Percentiles rank a stretch among this genome's conserved stretches.
These are phyloP conservation scores for Citrus glauca DNA, from an alignment of 345 rosid genomes.

Conservation along the genomic window DNA sequence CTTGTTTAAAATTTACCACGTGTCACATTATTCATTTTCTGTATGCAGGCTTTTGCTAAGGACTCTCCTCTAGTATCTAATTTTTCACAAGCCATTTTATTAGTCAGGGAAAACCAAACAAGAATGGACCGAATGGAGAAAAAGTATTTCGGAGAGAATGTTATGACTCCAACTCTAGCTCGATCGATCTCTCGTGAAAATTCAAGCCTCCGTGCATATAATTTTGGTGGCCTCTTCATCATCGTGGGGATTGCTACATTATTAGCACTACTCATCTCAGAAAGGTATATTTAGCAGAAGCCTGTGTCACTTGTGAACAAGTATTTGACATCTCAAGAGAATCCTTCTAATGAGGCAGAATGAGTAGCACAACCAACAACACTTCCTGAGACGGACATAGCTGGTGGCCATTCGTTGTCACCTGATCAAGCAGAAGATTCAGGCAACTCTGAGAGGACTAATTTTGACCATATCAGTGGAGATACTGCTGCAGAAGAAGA, in stretches of 20 bases:
- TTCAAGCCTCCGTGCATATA: conserved; percentile 9
- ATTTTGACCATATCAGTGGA: background rate
- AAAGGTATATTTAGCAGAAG: background rate
- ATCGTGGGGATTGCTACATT: conserved; percentile 8
- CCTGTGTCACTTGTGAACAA: background rate
- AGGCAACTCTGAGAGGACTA: background rate
- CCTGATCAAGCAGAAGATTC: background rate
- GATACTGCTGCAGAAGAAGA: background rate
- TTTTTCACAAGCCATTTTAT: conserved; percentile 18
- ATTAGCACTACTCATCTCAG: conserved; percentile 8
- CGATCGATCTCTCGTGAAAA: background rate
- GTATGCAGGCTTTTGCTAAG: conserved; percentile 16
- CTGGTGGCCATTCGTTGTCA: background rate
- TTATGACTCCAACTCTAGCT: background rate
- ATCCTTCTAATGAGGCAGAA: background rate
- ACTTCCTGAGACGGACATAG: background rate
- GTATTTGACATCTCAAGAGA: background rate
- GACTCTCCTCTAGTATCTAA: conserved; percentile 14
- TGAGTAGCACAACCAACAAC: background rate
- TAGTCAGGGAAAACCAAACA: background rate
- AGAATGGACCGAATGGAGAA: background rate
- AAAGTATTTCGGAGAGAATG: background rate
- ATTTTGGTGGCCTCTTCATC: conserved; percentile 31
- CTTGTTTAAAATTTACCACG: background rate
- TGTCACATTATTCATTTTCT: too few species aligned